These are phyloP conservation scores for Poa pratensis DNA, from an alignment of 176 grass and related monocot species.

Conservation along the genomic window DNA sequence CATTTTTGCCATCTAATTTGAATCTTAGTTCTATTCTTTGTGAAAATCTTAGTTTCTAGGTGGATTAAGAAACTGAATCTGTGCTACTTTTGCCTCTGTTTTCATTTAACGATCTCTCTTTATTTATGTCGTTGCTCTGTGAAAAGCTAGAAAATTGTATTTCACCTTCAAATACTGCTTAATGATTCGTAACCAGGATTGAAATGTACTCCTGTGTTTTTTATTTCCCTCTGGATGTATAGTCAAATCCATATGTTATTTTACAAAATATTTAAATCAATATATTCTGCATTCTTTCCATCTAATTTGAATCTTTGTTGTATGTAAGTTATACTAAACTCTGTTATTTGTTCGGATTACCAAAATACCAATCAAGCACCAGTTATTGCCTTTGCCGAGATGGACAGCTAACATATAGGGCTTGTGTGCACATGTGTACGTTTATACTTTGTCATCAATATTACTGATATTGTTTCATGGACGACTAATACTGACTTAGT, in stretches of 20 bases:
- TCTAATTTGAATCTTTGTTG: neutral
- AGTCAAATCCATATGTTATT: neutral
- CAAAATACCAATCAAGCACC: too few relatives aligned
- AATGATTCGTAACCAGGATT: neutral
- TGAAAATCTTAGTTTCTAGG: neutral
- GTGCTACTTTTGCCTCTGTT: neutral
- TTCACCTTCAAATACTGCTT: neutral
- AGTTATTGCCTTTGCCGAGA: too few relatives aligned
- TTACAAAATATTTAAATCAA: neutral
- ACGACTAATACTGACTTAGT: too few relatives aligned
- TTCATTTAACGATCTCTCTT: neutral
- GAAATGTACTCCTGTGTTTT: neutral
- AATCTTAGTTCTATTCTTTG: neutral
- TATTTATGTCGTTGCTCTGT: too few relatives aligned
- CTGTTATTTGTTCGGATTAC: too few relatives aligned
- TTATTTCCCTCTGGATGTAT: neutral
- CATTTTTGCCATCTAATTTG: too few relatives aligned
- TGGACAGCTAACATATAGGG: too few relatives aligned
- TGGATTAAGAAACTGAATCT: neutral
- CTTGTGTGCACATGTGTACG: too few relatives aligned
- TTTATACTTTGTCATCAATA: too few relatives aligned
- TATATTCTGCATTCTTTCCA: neutral
- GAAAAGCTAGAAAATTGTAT: neutral
- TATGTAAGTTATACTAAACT: too few relatives aligned
- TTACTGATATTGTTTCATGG: too few relatives aligned